Evolutionary conservation across 495 filamentous ascomycete genomes (phyloP).

Genomic region (Hypoxylon intermedium): DNA sequence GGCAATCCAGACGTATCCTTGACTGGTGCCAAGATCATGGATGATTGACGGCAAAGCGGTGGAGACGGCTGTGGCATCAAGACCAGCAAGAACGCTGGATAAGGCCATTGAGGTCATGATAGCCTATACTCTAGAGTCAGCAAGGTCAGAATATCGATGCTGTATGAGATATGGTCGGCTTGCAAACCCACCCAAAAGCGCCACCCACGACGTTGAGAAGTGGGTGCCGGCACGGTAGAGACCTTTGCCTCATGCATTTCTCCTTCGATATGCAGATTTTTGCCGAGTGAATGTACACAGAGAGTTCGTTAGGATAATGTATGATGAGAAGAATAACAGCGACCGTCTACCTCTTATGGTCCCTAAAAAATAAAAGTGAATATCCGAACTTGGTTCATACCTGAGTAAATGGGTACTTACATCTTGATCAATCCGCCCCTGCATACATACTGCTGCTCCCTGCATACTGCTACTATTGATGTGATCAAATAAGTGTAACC

Average conservation of each 20-base stretch:
- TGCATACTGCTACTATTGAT: no score
- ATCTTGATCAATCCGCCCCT: neutral
- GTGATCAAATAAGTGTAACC: no score
- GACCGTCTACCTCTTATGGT: neutral
- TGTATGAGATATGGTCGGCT: neutral
- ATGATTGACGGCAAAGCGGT: conserved; percentile 47
- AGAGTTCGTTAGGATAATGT: neutral
- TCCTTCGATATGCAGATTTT: neutral
- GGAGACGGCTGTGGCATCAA: conserved; percentile 45
- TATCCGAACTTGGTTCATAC: no score
- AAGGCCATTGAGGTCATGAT: conserved; percentile 16
- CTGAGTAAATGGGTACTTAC: no score
- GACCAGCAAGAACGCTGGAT: conserved; percentile 9
- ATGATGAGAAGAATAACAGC: neutral
- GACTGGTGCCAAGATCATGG: conserved; percentile 33
- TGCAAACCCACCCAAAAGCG: conserved; percentile 14
- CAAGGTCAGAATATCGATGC: neutral
- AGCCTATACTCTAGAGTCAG: conserved; percentile 8
- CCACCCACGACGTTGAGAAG: conserved; percentile 8
- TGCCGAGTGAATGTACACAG: neutral
- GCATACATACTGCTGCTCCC: no score
- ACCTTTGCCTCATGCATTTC: neutral
- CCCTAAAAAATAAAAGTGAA: no score
- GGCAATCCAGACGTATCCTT: conserved; percentile 46
- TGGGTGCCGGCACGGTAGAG: neutral